These are phyloP conservation scores for Trametopsis cervina DNA, from an alignment of 768 basidiomycete genomes.

Conservation along the genomic window DNA sequence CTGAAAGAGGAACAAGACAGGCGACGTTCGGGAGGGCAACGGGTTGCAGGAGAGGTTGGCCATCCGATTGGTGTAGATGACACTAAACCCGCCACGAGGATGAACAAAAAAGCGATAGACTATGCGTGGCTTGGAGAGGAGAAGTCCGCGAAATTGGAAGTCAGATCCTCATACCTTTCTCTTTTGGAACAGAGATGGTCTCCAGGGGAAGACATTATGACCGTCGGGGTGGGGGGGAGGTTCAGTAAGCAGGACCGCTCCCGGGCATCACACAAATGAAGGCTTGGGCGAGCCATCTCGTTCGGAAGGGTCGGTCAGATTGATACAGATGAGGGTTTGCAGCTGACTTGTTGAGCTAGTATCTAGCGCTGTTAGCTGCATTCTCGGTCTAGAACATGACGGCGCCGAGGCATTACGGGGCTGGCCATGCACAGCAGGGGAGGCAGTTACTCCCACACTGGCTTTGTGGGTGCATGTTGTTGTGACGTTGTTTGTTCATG, in stretches of 20 bases:
- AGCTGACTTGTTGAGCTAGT: too few species aligned
- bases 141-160: slow-evolving; percentile 7
- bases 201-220: slow-evolving; percentile 1
- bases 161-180: background rate
- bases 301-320: slow-evolving; percentile 1
- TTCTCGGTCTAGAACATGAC: background rate
- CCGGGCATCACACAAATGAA: background rate
- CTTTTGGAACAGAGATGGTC: slow-evolving; percentile 5
- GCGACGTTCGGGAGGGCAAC: background rate
- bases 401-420: background rate
- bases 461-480: background rate
- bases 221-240: background rate
- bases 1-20: background rate
- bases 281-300: background rate
- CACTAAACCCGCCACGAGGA: background rate
- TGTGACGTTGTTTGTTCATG: too few species aligned
- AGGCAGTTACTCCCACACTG: background rate
- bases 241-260: background rate
- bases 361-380: too few species aligned
- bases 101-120: background rate
- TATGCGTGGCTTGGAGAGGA: background rate
- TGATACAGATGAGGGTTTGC: too few species aligned
- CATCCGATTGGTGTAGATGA: slow-evolving; percentile 5
- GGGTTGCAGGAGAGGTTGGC: background rate
- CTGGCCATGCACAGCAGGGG: background rate